A percentile compares a stretch with the other conserved stretches of the same genome.
These are phyloP conservation scores for Cinnamomum micranthum DNA, from an alignment of 164 flowering plant genomes.

Conservation along the genomic window DNA sequence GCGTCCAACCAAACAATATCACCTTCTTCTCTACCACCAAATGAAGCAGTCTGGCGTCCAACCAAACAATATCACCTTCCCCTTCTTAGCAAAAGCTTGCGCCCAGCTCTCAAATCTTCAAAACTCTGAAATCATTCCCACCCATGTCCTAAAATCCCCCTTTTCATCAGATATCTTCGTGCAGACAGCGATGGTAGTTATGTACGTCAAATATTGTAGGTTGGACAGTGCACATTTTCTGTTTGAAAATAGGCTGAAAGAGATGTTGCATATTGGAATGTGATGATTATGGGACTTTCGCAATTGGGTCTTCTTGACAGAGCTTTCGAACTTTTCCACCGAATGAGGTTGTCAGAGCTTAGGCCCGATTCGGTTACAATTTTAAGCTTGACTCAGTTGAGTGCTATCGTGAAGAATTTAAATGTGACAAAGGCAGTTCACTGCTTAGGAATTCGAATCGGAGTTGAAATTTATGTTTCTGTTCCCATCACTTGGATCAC, in stretches of 20 bases:
- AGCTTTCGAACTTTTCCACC: constrained; percentile 25
- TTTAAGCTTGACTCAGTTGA: constrained; percentile 37
- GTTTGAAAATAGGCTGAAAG: constrained; percentile 49
- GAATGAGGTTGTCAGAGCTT: constrained; percentile 38
- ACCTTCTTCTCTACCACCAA: no score
- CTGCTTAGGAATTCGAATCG: constrained; percentile 35
- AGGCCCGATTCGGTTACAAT: constrained; percentile 44
- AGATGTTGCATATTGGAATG: constrained; percentile 63
- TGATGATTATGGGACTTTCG: constrained; percentile 45
- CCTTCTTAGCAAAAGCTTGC: constrained; percentile 58
- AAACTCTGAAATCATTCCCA: constrained; percentile 38
- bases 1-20: constrained; percentile 40
- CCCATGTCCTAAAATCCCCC: constrained; percentile 51
- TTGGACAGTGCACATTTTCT: constrained; percentile 26
- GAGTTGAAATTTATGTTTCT: constrained; percentile 36
- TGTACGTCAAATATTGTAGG: constrained; percentile 40
- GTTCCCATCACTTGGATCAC: constrained; percentile 59
- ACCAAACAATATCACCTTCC: constrained; percentile 57
- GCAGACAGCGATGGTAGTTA: constrained; percentile 43
- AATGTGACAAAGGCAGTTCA: constrained; percentile 31
- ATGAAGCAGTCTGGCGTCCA: constrained; percentile 33
- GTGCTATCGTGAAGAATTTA: constrained; percentile 19
- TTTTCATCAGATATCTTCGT: constrained; percentile 37
- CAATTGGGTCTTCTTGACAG: constrained; percentile 27
- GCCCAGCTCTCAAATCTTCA: constrained; percentile 32